phyloP scores from a whole-genome alignment of 331 rosid species.

The Spiraea crenata region DNA sequence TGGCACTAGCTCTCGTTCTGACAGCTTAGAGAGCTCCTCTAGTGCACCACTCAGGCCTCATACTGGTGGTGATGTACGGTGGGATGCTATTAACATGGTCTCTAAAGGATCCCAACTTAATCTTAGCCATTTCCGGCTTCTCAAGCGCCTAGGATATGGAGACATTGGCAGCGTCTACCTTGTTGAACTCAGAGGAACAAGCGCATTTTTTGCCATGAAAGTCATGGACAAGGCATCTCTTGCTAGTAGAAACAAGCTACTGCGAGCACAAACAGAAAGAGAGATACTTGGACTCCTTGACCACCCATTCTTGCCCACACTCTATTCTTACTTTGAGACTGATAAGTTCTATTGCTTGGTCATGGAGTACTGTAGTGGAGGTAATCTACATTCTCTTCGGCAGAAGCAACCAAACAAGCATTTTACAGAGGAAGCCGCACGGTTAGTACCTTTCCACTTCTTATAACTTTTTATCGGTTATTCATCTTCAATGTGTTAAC shows the following conservation, averaged over 20 bases:
- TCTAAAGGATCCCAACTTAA: slow-evolving; percentile 43
- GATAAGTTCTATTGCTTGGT: slow-evolving; percentile 77
- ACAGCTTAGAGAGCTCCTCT: slow-evolving; percentile 62
- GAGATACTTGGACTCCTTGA: slow-evolving; percentile 92
- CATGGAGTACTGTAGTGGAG: slow-evolving; percentile 88
- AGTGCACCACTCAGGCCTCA: slow-evolving; percentile 66
- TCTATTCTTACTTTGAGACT: slow-evolving; percentile 69
- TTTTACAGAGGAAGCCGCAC: slow-evolving; percentile 84
- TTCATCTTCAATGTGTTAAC: not conserved
- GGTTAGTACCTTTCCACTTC: slow-evolving; percentile 40
- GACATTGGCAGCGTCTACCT: slow-evolving; percentile 87
- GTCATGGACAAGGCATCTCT: slow-evolving; percentile 86
- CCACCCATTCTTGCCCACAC: slow-evolving; percentile 87
- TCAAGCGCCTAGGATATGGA: slow-evolving; percentile 73
- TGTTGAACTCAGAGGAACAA: slow-evolving; percentile 64
- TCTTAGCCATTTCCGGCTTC: slow-evolving; percentile 69
- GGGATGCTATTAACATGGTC: slow-evolving; percentile 63
- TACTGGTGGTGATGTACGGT: slow-evolving; percentile 78
- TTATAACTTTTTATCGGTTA: not conserved
- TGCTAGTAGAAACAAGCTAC: slow-evolving; percentile 69
- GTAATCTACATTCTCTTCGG: slow-evolving; percentile 81
- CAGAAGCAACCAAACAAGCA: slow-evolving; percentile 82
- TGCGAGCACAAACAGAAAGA: slow-evolving; percentile 74
- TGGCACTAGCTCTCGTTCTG: slow-evolving; percentile 44
- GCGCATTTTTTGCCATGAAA: slow-evolving; percentile 71